Conservation (phyloP, 768 basidiomycete species). For the Pleurotus giganteus region DNA sequence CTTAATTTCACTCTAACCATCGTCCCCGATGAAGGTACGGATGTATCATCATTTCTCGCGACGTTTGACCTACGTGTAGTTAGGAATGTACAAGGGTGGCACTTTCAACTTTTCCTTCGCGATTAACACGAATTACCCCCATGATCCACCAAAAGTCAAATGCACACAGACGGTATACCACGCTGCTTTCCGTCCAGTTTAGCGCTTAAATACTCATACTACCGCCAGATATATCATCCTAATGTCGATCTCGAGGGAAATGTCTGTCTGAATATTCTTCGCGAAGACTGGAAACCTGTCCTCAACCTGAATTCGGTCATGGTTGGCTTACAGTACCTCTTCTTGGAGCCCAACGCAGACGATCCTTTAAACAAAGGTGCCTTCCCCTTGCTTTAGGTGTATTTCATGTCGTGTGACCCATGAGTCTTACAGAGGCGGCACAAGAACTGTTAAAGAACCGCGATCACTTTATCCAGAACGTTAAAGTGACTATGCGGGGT, state of each 20-base stretch:
- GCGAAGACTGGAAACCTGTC: constrained; percentile 99
- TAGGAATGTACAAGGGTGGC: constrained; percentile 99
- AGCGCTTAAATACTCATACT: background rate
- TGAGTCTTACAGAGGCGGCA: constrained; percentile 74
- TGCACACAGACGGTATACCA: constrained; percentile 84
- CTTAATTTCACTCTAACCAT: constrained; percentile 97
- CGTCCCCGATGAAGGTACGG: constrained; percentile 91
- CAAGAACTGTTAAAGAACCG: constrained; percentile 89
- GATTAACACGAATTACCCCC: constrained; percentile 98
- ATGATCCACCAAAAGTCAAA: constrained; percentile 99
- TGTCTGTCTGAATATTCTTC: constrained; percentile 95
- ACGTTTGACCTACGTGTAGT: constrained; percentile 2
- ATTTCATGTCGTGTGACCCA: constrained; percentile 7
- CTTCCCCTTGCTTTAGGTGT: constrained; percentile 17
- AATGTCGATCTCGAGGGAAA: constrained; percentile 98
- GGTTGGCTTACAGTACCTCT: constrained; percentile 97
- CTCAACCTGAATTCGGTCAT: constrained; percentile 97
- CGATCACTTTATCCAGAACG: constrained; percentile 80
- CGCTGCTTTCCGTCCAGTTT: background rate
- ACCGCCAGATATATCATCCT: constrained; percentile 90
- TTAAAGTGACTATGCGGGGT: constrained; percentile 86
- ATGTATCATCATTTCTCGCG: background rate
- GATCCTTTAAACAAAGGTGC: constrained; percentile 97
- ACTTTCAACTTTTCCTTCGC: constrained; percentile 90
- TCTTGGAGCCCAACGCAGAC: constrained; percentile 97